A percentile compares a stretch with the other conserved stretches of the same genome.
Evolutionary conservation across 352 stramenopile species (phyloP).

Genomic region (Albugo candida): DNA sequence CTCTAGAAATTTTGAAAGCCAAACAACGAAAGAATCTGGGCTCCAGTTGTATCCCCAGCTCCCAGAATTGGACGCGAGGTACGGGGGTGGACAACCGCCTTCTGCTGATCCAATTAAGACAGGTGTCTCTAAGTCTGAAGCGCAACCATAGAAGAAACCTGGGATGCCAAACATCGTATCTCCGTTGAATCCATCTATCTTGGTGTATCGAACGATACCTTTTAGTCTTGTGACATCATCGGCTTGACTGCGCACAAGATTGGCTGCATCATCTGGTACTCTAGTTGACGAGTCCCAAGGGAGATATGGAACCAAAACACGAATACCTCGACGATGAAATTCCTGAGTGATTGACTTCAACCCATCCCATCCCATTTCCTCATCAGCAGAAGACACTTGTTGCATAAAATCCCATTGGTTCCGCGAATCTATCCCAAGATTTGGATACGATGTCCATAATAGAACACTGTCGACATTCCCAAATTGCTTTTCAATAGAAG

Average conservation of each 20-base stretch:
- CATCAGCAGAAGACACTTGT: slow-evolving; percentile 17
- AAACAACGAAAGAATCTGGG: slow-evolving; percentile 40
- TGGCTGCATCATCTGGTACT: slow-evolving; percentile 25
- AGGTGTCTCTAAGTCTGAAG: not conserved
- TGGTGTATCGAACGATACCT: slow-evolving; percentile 15
- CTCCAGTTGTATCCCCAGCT: slow-evolving; percentile 70
- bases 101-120: slow-evolving; percentile 37
- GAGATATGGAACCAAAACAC: slow-evolving; percentile 67
- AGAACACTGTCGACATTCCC: slow-evolving; percentile 59
- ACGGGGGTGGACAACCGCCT: slow-evolving; percentile 42
- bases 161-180: slow-evolving; percentile 80
- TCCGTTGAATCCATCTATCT: slow-evolving; percentile 67
- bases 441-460: slow-evolving; percentile 65
- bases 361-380: slow-evolving; percentile 14
- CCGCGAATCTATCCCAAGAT: slow-evolving; percentile 63
- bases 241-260: slow-evolving; percentile 42
- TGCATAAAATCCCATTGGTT: slow-evolving; percentile 62
- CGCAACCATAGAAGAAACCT: slow-evolving; percentile 64
- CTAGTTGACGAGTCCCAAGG: slow-evolving; percentile 64
- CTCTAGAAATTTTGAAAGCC: slow-evolving; percentile 62
- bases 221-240: slow-evolving; percentile 42
- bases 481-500: slow-evolving; percentile 25
- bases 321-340: slow-evolving; percentile 36
- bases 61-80: slow-evolving; percentile 41
- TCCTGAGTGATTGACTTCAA: slow-evolving; percentile 25